phyloP scores from a whole-genome alignment of 208 protist species.

The Crithidia fasciculata region DNA sequence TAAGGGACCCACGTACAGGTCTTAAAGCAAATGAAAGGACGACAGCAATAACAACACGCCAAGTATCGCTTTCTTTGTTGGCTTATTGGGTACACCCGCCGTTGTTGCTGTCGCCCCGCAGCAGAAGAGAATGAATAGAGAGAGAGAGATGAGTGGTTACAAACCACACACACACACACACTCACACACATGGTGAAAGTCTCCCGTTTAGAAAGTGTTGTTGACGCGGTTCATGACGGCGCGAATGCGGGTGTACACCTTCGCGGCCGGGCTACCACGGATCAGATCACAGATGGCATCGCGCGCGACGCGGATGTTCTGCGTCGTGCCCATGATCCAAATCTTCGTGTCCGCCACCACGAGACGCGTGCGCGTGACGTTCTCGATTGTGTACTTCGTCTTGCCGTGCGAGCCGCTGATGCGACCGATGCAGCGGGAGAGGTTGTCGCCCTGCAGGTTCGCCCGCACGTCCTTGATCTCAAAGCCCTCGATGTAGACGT shows the following conservation, averaged over 20 bases:
- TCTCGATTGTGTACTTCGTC: slow-evolving; percentile 99
- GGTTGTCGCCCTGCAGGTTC: slow-evolving; percentile 91
- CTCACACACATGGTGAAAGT: not conserved
- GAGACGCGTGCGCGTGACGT: slow-evolving; percentile 98
- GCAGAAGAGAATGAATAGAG: slow-evolving; percentile 3
- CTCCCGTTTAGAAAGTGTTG: slow-evolving; percentile 87
- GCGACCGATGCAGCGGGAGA: slow-evolving; percentile 98
- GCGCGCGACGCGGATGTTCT: slow-evolving; percentile 97
- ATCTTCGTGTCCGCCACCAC: slow-evolving; percentile 99
- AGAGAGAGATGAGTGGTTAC: not conserved
- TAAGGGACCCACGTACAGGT: not conserved
- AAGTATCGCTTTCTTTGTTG: not conserved
- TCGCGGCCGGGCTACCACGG: slow-evolving; percentile 95
- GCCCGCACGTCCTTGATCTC: slow-evolving; percentile 97
- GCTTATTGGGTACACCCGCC: not conserved
- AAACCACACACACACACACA: not conserved
- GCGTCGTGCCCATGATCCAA: slow-evolving; percentile 98
- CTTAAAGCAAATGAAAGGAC: not conserved
- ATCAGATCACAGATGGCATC: slow-evolving; percentile 98
- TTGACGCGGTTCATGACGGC: slow-evolving; percentile 95
- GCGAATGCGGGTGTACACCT: slow-evolving; percentile 97
- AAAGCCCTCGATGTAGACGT: slow-evolving; percentile 99
- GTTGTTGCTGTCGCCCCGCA: not conserved
- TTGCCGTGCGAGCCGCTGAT: slow-evolving; percentile 99
- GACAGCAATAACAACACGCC: not conserved